A percentile compares a stretch with the other conserved stretches of the same genome.
These are phyloP conservation scores for Pyricularia pennisetigena DNA, from an alignment of 2,329 filamentous ascomycete species.

Conservation along the genomic window DNA sequence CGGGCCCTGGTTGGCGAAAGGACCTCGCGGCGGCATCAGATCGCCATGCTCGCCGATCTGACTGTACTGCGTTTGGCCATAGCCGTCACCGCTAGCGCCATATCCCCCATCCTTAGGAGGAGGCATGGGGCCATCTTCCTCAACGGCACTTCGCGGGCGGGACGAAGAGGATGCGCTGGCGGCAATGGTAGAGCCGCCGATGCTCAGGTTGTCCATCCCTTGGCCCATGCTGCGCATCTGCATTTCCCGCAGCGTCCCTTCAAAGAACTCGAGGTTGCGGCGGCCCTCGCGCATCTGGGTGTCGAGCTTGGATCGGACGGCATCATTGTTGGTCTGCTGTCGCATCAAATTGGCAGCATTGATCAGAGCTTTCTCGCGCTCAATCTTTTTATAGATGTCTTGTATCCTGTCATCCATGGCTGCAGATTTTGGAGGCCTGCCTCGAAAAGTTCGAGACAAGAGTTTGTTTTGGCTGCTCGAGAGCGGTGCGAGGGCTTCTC, in stretches of 20 bases:
- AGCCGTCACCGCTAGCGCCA: conserved; percentile 38
- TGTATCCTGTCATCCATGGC: conserved; percentile 56
- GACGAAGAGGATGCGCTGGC: conserved; percentile 27
- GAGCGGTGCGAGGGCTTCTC: not conserved
- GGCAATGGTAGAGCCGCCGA: conserved; percentile 31
- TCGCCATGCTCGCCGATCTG: conserved; percentile 57
- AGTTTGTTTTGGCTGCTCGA: not conserved
- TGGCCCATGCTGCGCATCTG: conserved; percentile 69
- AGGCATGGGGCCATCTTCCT: conserved; percentile 45
- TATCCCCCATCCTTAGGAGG: conserved; percentile 58
- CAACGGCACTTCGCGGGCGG: conserved; percentile 35
- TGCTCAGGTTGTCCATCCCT: conserved; percentile 56
- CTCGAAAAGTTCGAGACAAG: not conserved
- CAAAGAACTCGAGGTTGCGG: conserved; percentile 90
- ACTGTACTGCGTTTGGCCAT: conserved; percentile 46
- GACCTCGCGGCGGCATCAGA: conserved; percentile 71
- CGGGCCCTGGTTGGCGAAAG: conserved; percentile 66
- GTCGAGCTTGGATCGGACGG: conserved; percentile 82
- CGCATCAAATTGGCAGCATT: conserved; percentile 91
- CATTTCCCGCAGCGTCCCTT: conserved; percentile 82
- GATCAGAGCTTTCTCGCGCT: conserved; percentile 92
- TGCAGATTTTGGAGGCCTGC: conserved; percentile 14
- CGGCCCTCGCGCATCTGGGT: conserved; percentile 89
- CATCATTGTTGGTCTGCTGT: conserved; percentile 88
- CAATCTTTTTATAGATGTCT: conserved; percentile 93